These are phyloP conservation scores for Chaetomium sp. DNA, from an alignment of 2,329 filamentous ascomycete genomes.

Conservation along the genomic window DNA sequence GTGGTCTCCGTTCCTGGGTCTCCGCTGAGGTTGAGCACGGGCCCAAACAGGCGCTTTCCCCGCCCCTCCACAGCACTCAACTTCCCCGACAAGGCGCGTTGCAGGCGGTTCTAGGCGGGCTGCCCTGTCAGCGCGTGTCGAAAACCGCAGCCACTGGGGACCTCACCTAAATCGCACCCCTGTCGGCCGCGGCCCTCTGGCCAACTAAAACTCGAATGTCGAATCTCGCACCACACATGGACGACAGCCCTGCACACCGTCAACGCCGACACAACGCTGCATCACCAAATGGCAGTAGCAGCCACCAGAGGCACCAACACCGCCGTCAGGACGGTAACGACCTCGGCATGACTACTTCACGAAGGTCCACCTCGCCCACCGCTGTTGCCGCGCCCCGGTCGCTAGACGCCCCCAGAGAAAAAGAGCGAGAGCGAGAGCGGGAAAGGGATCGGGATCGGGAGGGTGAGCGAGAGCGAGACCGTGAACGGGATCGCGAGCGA, in stretches of 20 bases:
- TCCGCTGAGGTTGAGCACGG: neutral
- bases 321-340: slow-evolving; percentile 32
- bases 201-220: slow-evolving; percentile 19
- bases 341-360: slow-evolving; percentile 31
- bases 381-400: slow-evolving; percentile 25
- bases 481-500: too few relatives aligned
- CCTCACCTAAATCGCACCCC: slow-evolving; percentile 12
- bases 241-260: slow-evolving; percentile 22
- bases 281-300: slow-evolving; percentile 37
- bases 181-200: slow-evolving; percentile 22
- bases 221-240: slow-evolving; percentile 23
- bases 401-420: slow-evolving; percentile 25
- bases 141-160: neutral
- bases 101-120: too few relatives aligned
- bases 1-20: too few relatives aligned
- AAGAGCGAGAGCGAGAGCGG: slow-evolving; percentile 25
- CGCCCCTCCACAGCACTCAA: neutral
- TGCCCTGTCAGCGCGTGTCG: slow-evolving; percentile 7
- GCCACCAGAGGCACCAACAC: slow-evolving; percentile 28
- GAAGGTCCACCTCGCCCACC: slow-evolving; percentile 25
- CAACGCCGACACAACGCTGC: slow-evolving; percentile 33
- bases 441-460: too few relatives aligned
- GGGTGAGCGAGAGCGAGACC: too few relatives aligned
- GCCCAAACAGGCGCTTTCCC: neutral
- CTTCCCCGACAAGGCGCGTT: too few relatives aligned